phyloP scores from a whole-genome alignment of 2,329 filamentous ascomycete species.

The Zalaria obscura region DNA sequence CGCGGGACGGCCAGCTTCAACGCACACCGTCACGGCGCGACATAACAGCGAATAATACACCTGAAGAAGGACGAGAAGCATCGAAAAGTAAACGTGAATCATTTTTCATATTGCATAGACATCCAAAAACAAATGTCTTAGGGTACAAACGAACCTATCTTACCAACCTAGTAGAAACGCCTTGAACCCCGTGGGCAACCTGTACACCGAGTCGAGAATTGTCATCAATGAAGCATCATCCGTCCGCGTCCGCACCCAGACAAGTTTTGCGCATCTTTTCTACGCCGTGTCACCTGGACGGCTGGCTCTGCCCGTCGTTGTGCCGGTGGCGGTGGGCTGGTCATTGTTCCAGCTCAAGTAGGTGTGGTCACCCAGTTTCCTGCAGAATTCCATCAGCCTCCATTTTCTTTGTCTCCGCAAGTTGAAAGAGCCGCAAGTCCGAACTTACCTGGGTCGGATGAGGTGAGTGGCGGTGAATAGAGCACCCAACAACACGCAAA shows the following conservation, averaged over 20 bases:
- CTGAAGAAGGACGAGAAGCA: no score
- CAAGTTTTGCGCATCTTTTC: neutral
- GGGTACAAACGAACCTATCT: neutral
- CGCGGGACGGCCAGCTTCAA: no score
- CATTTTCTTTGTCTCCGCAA: neutral
- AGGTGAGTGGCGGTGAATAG: slow-evolving; percentile 85
- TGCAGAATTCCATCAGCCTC: slow-evolving; percentile 20
- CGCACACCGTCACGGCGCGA: no score
- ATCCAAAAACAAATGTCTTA: no score
- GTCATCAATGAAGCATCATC: neutral
- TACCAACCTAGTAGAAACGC: neutral
- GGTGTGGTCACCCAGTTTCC: slow-evolving; percentile 95
- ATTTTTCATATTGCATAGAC: no score
- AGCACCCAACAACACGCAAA: slow-evolving; percentile 78
- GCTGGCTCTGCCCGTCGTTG: slow-evolving; percentile 26
- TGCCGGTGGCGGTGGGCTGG: slow-evolving; percentile 40
- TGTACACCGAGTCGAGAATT: neutral
- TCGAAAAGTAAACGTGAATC: no score
- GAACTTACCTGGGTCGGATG: slow-evolving; percentile 67
- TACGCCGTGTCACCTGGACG: slow-evolving; percentile 9
- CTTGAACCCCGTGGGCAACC: neutral
- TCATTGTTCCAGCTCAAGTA: slow-evolving; percentile 93
- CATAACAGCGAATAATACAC: no score
- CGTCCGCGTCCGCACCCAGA: neutral
- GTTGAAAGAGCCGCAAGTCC: neutral